Conservation (phyloP, 805 yeast species). For the Diddensiella caesifluorescens region DNA sequence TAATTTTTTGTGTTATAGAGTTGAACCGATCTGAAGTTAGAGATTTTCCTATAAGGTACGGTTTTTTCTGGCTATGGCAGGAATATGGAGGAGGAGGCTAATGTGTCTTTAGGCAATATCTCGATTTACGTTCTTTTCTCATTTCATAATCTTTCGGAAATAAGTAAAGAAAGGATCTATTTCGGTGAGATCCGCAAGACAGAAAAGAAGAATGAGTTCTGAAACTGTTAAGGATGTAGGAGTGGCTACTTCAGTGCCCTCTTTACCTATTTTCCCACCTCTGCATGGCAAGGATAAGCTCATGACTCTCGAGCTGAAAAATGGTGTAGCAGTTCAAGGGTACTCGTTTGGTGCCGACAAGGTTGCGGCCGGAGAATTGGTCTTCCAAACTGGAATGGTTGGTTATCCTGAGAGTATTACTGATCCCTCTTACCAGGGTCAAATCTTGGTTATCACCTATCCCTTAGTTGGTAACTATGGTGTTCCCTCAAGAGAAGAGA, state of each 20-base stretch:
- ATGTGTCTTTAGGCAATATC: too few relatives aligned
- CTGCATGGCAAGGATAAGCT: conserved; percentile 76
- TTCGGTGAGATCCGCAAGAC: too few relatives aligned
- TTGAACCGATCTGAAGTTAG: too few relatives aligned
- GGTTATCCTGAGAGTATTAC: conserved; percentile 98
- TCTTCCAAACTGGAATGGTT: conserved; percentile 99
- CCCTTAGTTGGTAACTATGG: conserved; percentile 98
- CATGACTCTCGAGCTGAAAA: conserved; percentile 82
- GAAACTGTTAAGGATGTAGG: neutral
- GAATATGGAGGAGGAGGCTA: too few relatives aligned
- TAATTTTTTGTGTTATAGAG: too few relatives aligned
- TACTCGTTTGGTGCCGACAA: conserved; percentile 93
- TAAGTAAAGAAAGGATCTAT: too few relatives aligned
- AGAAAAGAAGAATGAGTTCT: conserved; percentile 4
- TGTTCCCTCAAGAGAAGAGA: conserved; percentile 83
- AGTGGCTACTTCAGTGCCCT: conserved; percentile 24
- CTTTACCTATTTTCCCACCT: conserved; percentile 87
- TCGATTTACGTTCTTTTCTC: too few relatives aligned
- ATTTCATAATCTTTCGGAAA: too few relatives aligned
- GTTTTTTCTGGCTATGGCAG: too few relatives aligned
- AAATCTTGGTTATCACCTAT: conserved; percentile 90
- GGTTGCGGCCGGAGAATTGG: conserved; percentile 92
- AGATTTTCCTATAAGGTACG: too few relatives aligned
- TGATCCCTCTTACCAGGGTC: conserved; percentile 98
- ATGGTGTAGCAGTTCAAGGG: conserved; percentile 84